phyloP scores from a whole-genome alignment of 257 asterid genomes.

The Solanum arcanum region DNA sequence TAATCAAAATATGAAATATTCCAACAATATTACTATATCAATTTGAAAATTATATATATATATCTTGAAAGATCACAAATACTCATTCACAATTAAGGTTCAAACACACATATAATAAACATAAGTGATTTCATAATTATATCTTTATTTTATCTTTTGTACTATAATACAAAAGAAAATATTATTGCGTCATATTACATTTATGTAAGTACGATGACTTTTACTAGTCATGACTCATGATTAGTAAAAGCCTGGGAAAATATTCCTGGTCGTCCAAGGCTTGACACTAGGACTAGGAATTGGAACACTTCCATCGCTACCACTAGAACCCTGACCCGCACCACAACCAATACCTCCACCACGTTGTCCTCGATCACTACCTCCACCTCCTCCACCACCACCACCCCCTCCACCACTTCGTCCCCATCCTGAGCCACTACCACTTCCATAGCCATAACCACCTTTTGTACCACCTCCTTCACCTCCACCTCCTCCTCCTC shows the following conservation, averaged over 20 bases:
- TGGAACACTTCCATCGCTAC: not conserved
- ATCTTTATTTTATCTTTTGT: not conserved
- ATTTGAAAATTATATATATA: not conserved
- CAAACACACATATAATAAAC: not conserved
- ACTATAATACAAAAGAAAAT: not conserved
- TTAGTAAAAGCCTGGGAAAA: not conserved
- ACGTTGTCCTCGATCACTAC: not conserved
- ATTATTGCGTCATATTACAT: not conserved
- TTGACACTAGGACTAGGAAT: not conserved
- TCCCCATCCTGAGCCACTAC: not conserved
- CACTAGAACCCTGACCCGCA: not conserved
- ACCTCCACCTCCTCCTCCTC: not conserved
- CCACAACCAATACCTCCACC: not conserved
- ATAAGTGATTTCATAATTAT: not conserved
- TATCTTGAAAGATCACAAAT: not conserved
- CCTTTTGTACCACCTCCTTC: not conserved
- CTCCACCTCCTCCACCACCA: not conserved
- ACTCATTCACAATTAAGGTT: not conserved
- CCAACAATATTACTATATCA: not conserved
- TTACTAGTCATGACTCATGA: not conserved
- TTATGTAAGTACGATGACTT: not conserved
- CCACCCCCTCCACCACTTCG: constrained; percentile 2
- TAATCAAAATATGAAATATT: not conserved
- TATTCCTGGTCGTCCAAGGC: not conserved
- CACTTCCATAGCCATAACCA: not conserved